Conservation (phyloP, 2,329 filamentous ascomycete species). For the Scedosporium dehoogii region DNA sequence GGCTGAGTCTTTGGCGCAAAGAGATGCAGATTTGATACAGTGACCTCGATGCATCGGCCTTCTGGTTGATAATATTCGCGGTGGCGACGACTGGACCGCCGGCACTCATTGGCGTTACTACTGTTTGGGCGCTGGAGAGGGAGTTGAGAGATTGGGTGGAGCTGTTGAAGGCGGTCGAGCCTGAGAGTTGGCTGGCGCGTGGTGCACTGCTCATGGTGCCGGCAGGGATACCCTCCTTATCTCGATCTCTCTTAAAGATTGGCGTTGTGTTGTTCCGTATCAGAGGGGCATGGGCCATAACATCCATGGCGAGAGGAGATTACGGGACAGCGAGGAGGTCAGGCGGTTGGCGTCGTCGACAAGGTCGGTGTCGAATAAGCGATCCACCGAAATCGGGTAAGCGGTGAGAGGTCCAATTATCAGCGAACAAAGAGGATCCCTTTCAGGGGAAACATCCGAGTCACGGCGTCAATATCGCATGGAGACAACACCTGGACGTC, state of each 20-base stretch:
- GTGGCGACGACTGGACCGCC: conserved; percentile 62
- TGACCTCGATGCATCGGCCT: conserved; percentile 81
- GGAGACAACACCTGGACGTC: neutral
- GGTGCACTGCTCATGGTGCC: conserved; percentile 40
- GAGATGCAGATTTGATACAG: conserved; percentile 92
- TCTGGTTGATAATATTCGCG: conserved; percentile 94
- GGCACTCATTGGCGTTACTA: conserved; percentile 27
- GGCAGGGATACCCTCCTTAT: conserved; percentile 33
- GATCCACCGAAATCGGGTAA: neutral
- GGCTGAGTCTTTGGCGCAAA: conserved; percentile 68
- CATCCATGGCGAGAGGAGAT: conserved; percentile 10
- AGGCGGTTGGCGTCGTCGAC: neutral
- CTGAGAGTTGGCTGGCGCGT: conserved; percentile 53
- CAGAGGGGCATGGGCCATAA: conserved; percentile 50
- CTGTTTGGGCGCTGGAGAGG: conserved; percentile 32
- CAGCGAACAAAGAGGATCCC: neutral
- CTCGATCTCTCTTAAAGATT: conserved; percentile 38
- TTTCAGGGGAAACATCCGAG: conserved; percentile 6
- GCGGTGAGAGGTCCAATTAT: conserved; percentile 7
- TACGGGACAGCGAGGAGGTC: conserved; percentile 7
- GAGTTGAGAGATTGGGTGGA: conserved; percentile 43
- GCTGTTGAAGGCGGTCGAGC: conserved; percentile 45
- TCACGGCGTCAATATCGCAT: neutral
- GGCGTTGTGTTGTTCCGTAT: conserved; percentile 49
- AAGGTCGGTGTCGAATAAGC: too few species aligned